phyloP scores from a whole-genome alignment of 1,139 yeast species.

The Saccharomyces hybrid region DNA sequence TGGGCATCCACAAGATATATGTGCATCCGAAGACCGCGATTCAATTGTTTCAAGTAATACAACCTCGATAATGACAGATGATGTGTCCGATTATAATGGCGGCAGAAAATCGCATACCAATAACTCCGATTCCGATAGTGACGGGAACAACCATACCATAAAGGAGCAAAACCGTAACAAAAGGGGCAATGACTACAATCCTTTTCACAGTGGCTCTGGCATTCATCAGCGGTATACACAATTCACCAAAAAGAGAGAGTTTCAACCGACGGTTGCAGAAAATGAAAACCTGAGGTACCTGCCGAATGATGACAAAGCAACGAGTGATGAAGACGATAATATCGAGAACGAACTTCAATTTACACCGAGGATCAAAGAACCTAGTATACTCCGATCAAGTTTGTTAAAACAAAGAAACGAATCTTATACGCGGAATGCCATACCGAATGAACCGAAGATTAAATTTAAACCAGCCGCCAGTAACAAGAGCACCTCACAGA shows the following conservation, averaged over 20 bases:
- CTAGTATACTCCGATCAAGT: neutral
- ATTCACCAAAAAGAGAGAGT: neutral
- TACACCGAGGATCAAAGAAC: slow-evolving; percentile 12
- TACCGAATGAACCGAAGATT: neutral
- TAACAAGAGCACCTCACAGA: neutral
- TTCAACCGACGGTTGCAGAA: neutral
- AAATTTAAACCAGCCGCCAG: neutral
- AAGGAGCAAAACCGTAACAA: neutral
- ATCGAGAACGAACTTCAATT: slow-evolving; percentile 16
- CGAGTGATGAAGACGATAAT: slow-evolving; percentile 9
- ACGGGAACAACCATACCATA: neutral
- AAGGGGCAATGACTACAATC: neutral
- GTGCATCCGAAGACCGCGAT: neutral
- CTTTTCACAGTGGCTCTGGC: neutral
- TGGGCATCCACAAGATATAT: neutral
- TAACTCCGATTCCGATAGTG: neutral
- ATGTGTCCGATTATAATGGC: slow-evolving; percentile 1
- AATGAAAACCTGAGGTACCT: neutral
- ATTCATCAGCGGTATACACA: neutral
- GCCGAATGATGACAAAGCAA: neutral
- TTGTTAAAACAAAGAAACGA: neutral
- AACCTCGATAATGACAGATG: slow-evolving; percentile 15
- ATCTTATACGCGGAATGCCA: neutral
- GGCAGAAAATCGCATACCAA: slow-evolving; percentile 7
- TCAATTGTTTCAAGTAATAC: slow-evolving; percentile 16